Evolutionary conservation across 2,329 filamentous ascomycete genomes (phyloP), one percentile per base, ranked within the genome.

Genomic region (Hirsutella minnesotensis): DNA sequence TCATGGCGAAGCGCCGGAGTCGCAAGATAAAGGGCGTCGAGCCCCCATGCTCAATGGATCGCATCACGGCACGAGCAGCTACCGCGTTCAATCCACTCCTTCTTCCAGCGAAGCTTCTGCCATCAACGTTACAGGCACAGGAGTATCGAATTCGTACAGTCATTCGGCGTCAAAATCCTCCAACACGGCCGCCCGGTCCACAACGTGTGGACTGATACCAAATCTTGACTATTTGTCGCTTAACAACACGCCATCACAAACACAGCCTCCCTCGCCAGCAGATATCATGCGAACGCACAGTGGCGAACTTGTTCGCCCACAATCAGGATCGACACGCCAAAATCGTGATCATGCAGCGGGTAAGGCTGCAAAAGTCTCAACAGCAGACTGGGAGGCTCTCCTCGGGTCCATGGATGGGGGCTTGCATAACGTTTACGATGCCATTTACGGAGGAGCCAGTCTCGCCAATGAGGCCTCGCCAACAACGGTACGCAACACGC

Each of bases 341-440:
- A 30, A 51, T 46, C 48, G 36, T 3, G 46, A 47, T 15, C 34
- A 41, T 5, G 39, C 33, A 3, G 5, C 20, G 19, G 49, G 40
- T 31, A 67, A 70, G 51, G 51, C 62, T 33, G 50, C 54, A 48
- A 64, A 63, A 15, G 70, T 81, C 12, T 79, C 79, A 1, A 66
- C 79, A 9, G 70, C 78, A 0, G 86, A 92, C 52, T 94, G 87
- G 88, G 87, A 94, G 59, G 78, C 81, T 2, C 70, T 94, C 0
- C 71, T 94, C 2, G 81, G 83, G 4, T 82, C 81, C 19, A 79
- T 94, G 58, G 87, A 94, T 52, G 80, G 80, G 30, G 86, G 86
- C 1, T 75, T 82, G 49, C 77, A 81, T 42, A 94, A 90, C 55
- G 82, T 94, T n/a, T 92, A 86, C 60, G 82, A 87, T 55, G 81